A percentile compares a stretch with the other conserved stretches of the same genome.
phyloP scores from a whole-genome alignment of 2,329 filamentous ascomycete species.

The Cordyceps fumosorosea region DNA sequence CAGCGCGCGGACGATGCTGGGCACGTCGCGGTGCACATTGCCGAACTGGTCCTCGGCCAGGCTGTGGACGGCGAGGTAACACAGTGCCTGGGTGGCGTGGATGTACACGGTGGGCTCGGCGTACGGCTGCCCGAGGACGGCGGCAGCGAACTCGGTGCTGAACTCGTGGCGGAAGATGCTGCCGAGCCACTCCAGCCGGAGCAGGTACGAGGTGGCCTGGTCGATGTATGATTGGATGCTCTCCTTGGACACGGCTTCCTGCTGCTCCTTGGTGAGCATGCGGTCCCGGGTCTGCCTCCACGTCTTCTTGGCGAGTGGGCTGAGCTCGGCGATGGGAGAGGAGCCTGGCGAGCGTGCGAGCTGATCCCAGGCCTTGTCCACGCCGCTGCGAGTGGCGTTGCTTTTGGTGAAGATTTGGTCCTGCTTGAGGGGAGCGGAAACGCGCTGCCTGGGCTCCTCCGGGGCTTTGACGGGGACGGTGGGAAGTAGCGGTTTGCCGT shows the following conservation, averaged over 20 bases:
- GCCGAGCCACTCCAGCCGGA: slow-evolving; percentile 51
- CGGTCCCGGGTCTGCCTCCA: slow-evolving; percentile 41
- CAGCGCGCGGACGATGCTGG: slow-evolving; percentile 65
- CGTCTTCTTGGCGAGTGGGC: slow-evolving; percentile 44
- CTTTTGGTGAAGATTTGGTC: slow-evolving; percentile 40
- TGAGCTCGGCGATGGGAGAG: slow-evolving; percentile 41
- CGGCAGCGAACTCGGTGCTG: slow-evolving; percentile 54
- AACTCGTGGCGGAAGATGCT: slow-evolving; percentile 66
- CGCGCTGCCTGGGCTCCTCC: slow-evolving; percentile 27
- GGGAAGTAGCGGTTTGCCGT: slow-evolving; percentile 39
- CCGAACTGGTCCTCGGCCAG: slow-evolving; percentile 77
- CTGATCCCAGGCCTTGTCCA: slow-evolving; percentile 40
- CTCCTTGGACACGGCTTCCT: slow-evolving; percentile 44
- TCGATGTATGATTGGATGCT: slow-evolving; percentile 43
- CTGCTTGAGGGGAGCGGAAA: slow-evolving; percentile 35
- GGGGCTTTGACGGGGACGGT: slow-evolving; percentile 26
- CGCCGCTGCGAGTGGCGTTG: slow-evolving; percentile 34
- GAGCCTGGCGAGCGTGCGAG: slow-evolving; percentile 41
- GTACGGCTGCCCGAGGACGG: slow-evolving; percentile 68
- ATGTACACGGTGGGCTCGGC: slow-evolving; percentile 62
- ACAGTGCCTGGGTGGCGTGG: slow-evolving; percentile 65
- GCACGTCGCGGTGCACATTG: slow-evolving; percentile 77
- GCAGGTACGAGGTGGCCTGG: slow-evolving; percentile 37
- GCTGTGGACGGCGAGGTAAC: slow-evolving; percentile 63
- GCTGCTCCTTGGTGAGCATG: slow-evolving; percentile 47